Evolutionary conservation across 805 yeast species (phyloP).

Genomic region (Zygosaccharomyces siamensis): DNA sequence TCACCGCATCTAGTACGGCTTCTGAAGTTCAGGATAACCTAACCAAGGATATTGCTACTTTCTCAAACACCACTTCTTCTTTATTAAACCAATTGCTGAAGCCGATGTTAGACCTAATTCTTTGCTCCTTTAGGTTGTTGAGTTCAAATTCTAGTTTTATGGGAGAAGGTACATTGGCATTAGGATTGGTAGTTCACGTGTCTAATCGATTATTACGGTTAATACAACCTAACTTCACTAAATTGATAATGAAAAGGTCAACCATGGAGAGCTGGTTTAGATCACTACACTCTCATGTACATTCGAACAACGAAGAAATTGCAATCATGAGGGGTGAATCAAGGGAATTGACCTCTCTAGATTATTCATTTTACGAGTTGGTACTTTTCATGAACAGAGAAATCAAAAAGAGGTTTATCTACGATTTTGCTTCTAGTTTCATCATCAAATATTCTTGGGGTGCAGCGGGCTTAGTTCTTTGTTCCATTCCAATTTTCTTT

Average conservation of each 20-base stretch:
- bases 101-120: conserved; percentile 71
- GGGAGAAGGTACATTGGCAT: conserved; percentile 70
- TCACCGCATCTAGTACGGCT: conserved; percentile 14
- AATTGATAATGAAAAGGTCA: conserved; percentile 68
- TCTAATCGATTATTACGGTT: conserved; percentile 69
- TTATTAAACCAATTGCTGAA: conserved; percentile 80
- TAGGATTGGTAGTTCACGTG: conserved; percentile 75
- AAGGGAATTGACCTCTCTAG: conserved; percentile 71
- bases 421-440: conserved; percentile 81
- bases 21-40: conserved; percentile 36
- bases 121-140: conserved; percentile 75
- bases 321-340: conserved; percentile 79
- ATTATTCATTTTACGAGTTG: conserved; percentile 73
- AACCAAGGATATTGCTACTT: conserved; percentile 71
- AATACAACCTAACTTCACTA: conserved; percentile 88
- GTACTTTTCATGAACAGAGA: conserved; percentile 74
- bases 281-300: conserved; percentile 74
- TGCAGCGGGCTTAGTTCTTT: conserved; percentile 83
- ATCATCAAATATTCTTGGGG: conserved; percentile 93
- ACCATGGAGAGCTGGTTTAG: conserved; percentile 81
- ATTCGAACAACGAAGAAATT: conserved; percentile 76
- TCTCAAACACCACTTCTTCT: conserved; percentile 64
- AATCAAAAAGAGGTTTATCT: conserved; percentile 67
- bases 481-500: conserved; percentile 84
- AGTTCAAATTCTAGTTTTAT: conserved; percentile 41